Conservation (phyloP, 2,329 filamentous ascomycete genomes). For the Alternaria brassicicola region DNA sequence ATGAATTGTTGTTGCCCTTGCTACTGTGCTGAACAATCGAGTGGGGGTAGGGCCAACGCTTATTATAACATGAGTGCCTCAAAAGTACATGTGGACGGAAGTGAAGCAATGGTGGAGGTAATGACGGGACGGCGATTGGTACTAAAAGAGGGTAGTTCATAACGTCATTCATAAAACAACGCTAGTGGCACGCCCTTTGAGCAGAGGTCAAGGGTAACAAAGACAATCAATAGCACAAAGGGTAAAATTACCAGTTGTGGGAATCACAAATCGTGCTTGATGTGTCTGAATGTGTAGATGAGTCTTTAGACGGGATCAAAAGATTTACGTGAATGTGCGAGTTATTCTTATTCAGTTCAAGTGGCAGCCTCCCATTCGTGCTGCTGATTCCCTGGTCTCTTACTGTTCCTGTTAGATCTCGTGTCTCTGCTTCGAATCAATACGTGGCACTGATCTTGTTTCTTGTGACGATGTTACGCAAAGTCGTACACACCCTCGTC, state of each 20-base stretch:
- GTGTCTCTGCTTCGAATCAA: not conserved
- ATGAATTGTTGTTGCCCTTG: no score
- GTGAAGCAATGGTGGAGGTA: not conserved
- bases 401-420: not conserved
- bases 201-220: not conserved
- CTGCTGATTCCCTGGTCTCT: not conserved
- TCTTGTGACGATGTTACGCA: not conserved
- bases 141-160: not conserved
- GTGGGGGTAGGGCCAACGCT: not conserved
- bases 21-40: not conserved
- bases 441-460: not conserved
- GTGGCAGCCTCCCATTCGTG: not conserved
- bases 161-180: not conserved
- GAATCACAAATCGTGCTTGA: not conserved
- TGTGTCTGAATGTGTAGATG: not conserved
- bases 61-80: not conserved
- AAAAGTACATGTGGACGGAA: not conserved
- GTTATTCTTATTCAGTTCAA: not conserved
- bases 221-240: not conserved
- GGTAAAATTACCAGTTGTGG: no score
- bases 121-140: not conserved
- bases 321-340: not conserved
- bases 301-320: no score
- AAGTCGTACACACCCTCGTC: not conserved
- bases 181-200: not conserved